Conservation (phyloP, 2,329 filamentous ascomycete genomes). For the Diaporthe humulicola region DNA sequence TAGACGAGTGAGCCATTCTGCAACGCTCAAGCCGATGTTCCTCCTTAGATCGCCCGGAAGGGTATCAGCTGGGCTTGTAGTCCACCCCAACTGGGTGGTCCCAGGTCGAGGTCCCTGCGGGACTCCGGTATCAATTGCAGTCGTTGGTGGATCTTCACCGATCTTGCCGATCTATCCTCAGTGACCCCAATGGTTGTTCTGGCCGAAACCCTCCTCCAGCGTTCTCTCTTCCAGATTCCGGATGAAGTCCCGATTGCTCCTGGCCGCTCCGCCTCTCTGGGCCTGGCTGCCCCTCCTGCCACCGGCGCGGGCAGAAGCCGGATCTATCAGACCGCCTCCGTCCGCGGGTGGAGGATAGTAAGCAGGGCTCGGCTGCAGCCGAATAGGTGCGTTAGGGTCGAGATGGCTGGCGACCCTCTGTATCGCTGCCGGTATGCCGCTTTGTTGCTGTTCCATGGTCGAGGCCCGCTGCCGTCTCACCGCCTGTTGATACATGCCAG, state of each 20-base stretch:
- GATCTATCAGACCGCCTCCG: conserved; percentile 76
- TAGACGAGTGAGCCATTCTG: background rate
- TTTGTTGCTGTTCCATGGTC: conserved; percentile 95
- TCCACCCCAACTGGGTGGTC: background rate
- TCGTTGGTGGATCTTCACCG: background rate
- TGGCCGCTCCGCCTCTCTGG: conserved; percentile 59
- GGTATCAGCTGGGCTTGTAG: background rate
- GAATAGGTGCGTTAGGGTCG: conserved; percentile 93
- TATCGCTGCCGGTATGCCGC: conserved; percentile 91
- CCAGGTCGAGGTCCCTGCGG: background rate
- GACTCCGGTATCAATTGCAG: background rate
- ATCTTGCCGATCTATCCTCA: conserved; percentile 21
- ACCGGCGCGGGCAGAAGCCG: conserved; percentile 64
- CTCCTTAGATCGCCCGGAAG: background rate
- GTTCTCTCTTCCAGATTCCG: conserved; percentile 94
- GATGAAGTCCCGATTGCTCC: conserved; percentile 87
- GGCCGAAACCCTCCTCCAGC: conserved; percentile 84
- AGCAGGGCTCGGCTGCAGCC: conserved; percentile 93
- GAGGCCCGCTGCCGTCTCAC: conserved; percentile 87
- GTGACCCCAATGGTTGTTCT: conserved; percentile 41
- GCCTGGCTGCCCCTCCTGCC: conserved; percentile 83
- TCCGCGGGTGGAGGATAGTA: conserved; percentile 96
- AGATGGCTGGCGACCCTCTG: conserved; percentile 96
- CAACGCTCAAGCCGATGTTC: background rate
- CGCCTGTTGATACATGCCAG: conserved; percentile 78